Evolutionary conservation across 352 stramenopile species (phyloP), one percentile per base, ranked within the genome.

Genomic region (Globisporangium paroecandrum): DNA sequence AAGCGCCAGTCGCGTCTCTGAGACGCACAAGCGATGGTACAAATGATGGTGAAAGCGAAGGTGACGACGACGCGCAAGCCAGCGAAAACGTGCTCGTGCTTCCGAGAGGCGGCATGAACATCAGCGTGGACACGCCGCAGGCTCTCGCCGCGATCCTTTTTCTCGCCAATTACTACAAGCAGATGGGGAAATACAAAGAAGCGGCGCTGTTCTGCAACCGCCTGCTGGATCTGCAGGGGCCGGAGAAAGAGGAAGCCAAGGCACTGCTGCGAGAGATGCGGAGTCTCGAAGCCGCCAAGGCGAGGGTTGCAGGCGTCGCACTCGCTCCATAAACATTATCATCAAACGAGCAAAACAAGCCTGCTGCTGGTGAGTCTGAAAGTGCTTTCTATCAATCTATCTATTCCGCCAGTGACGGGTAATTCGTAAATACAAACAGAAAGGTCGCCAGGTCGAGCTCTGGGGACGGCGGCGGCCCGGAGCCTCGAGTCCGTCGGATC

Each of bases 161-260:
- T 59, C 83, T 95, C 51, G 85, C 82, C 18, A 89, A 92, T 62
- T 95, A 91, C 69, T 94, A 85, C 70, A 94, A 93, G 69, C 76
- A 94, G 27, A 55, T 90, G n/a, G 76, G 78, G 1, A 71, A 65
- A 22, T 91, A 87, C 32, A 49, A 65, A 0, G 76, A 85, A 51
- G 85, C 87, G 5, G 79, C 71, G 20, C 74, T 90, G 25, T 90
- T 91, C 62, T 95, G 87, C 72, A 92, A 91, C 54, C 78, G 85
- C 13, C 69, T 95, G 22, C 36, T 93, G 24, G 87, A 95, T 38
- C 76, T 93, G 49, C 82, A 91, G 57, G 87, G 87, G 2, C 86
- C 84, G 1, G 85, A 94, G 56, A 90, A 91, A 66, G 87, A 95
- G 64, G 87, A 95, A 68, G 87, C 85, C 22, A 95, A 93, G 69